A percentile compares a stretch with the other conserved stretches of the same genome.
Evolutionary conservation across 2,329 filamentous ascomycete genomes (phyloP).

Genomic region (Penicillium hordei): DNA sequence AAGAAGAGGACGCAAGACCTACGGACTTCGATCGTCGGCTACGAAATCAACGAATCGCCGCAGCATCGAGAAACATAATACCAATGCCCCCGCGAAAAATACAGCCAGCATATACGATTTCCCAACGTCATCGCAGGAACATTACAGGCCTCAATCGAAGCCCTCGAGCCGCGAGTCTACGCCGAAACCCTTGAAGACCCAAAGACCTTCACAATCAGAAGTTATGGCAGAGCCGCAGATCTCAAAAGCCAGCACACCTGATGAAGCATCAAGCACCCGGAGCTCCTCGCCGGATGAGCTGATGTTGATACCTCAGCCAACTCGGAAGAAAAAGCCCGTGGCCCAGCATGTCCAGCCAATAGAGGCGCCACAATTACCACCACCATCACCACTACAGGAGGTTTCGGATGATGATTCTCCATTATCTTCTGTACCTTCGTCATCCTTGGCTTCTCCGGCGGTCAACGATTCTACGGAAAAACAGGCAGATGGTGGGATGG

Average conservation of each 20-base stretch:
- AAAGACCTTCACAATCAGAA: neutral
- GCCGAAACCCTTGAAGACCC: slow-evolving; percentile 2
- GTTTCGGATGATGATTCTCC: slow-evolving; percentile 31
- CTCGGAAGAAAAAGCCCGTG: slow-evolving; percentile 11
- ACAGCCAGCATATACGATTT: slow-evolving; percentile 29
- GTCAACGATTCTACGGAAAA: neutral
- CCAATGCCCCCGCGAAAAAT: slow-evolving; percentile 8
- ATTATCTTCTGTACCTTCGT: slow-evolving; percentile 40
- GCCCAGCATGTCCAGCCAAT: slow-evolving; percentile 7
- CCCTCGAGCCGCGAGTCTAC: slow-evolving; percentile 8
- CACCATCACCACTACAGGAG: slow-evolving; percentile 1
- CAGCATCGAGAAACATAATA: neutral
- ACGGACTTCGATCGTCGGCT: slow-evolving; percentile 14
- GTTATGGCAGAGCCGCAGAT: neutral
- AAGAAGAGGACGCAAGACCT: slow-evolving; percentile 13
- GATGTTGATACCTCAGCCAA: slow-evolving; percentile 29
- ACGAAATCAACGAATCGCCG: slow-evolving; percentile 2
- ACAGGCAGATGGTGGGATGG: neutral
- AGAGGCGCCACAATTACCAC: neutral
- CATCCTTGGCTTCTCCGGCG: slow-evolving; percentile 27
- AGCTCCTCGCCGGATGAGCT: slow-evolving; percentile 42
- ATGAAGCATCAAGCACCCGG: slow-evolving; percentile 7
- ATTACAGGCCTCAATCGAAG: slow-evolving; percentile 1
- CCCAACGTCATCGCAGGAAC: slow-evolving; percentile 21
- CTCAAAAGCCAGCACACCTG: neutral